These are phyloP conservation scores for Aurantiochytrium sp. DNA, from an alignment of 108 stramenopile species.

Conservation along the genomic window DNA sequence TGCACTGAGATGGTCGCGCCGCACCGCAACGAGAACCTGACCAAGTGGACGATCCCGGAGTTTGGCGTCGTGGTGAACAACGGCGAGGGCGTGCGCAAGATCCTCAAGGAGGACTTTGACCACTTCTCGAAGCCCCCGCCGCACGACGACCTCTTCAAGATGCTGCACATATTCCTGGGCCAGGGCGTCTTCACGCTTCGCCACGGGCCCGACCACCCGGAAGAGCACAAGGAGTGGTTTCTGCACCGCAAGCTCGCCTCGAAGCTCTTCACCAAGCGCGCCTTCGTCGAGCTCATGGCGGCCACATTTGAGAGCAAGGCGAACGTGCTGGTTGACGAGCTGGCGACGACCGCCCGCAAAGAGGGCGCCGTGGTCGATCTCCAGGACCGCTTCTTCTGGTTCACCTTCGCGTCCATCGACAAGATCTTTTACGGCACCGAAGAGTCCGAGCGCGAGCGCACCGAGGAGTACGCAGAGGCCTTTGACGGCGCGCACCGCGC, in stretches of 20 bases:
- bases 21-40: not conserved
- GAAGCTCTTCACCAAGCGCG: not conserved
- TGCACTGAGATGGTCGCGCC: too few relatives aligned
- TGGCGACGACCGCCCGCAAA: not conserved
- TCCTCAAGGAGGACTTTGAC: not conserved
- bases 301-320: not conserved
- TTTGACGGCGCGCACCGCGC: constrained; percentile 1
- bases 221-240: not conserved
- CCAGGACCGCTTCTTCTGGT: not conserved
- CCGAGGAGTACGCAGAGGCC: not conserved
- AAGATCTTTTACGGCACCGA: not conserved
- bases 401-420: constrained; percentile 1
- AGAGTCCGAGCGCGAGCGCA: not conserved
- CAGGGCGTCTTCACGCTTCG: not conserved
- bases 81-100: not conserved
- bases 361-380: not conserved
- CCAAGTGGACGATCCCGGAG: not conserved
- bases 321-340: not conserved
- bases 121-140: not conserved
- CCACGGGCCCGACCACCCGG: not conserved
- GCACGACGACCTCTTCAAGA: not conserved
- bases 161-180: not conserved
- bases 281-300: not conserved
- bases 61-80: not conserved
- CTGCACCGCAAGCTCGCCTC: not conserved